Percentiles rank a stretch among this genome's conserved stretches.
These are phyloP conservation scores for Coniochaeta prunicola DNA, from an alignment of 2,329 filamentous ascomycete species.

Conservation along the genomic window DNA sequence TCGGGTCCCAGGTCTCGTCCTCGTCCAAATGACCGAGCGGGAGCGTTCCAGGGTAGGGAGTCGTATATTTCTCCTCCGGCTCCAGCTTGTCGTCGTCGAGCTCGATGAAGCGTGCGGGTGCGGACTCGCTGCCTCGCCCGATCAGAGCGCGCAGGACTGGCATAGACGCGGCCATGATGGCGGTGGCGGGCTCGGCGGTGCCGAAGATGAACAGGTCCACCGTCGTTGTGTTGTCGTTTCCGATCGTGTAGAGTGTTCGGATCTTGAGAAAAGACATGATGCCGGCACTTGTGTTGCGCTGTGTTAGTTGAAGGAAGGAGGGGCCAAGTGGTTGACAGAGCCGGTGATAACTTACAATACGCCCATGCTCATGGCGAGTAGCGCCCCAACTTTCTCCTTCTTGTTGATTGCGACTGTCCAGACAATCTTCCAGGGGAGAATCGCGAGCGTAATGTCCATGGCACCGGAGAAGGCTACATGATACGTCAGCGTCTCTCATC, in stretches of 20 bases:
- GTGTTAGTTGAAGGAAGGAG: slow-evolving; percentile 53
- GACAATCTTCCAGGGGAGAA: neutral
- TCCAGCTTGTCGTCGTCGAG: neutral
- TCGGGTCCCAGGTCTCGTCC: neutral
- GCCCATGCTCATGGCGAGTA: neutral
- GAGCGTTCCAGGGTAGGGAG: neutral
- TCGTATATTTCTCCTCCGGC: neutral
- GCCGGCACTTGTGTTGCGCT: slow-evolving; percentile 59
- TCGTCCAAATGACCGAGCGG: neutral
- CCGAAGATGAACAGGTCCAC: slow-evolving; percentile 59
- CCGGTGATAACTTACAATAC: slow-evolving; percentile 52
- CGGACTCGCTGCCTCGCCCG: neutral
- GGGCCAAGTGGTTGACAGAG: slow-evolving; percentile 42
- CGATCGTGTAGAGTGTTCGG: slow-evolving; percentile 53
- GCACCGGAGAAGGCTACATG: neutral
- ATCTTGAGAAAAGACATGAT: slow-evolving; percentile 64
- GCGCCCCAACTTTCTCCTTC: neutral
- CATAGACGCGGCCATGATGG: slow-evolving; percentile 6
- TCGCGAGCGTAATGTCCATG: neutral
- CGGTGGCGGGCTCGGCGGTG: slow-evolving; percentile 60
- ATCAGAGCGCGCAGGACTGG: neutral
- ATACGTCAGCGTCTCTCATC: neutral
- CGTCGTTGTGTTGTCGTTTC: slow-evolving; percentile 41
- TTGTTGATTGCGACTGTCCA: neutral
- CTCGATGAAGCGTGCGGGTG: neutral